Conservation (phyloP, 192 early-diverging fungal species). For the Cladochytrium replicatum region DNA sequence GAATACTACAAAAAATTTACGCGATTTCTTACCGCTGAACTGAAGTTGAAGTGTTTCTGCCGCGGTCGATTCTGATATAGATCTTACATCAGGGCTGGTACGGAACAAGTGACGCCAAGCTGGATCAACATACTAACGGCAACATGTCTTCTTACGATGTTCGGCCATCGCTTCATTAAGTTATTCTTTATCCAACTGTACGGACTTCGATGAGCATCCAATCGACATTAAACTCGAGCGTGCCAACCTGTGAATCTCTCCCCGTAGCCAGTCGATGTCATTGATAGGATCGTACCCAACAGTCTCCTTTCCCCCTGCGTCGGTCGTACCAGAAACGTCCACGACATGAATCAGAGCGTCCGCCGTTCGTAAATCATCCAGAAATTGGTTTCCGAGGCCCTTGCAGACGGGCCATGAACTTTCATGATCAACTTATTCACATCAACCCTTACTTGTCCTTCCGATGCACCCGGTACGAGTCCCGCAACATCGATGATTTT, state of each 20-base stretch:
- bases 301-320: slow-evolving; percentile 64
- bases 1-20: too few species aligned
- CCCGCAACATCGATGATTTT: slow-evolving; percentile 74
- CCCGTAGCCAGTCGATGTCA: slow-evolving; percentile 72
- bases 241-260: slow-evolving; percentile 54
- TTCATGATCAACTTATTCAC: slow-evolving; percentile 2
- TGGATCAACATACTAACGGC: slow-evolving; percentile 36
- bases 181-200: slow-evolving; percentile 58
- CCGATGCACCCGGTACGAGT: slow-evolving; percentile 70
- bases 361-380: slow-evolving; percentile 70
- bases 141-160: slow-evolving; percentile 55
- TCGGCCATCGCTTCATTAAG: slow-evolving; percentile 55
- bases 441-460: slow-evolving; percentile 35
- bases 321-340: slow-evolving; percentile 74
- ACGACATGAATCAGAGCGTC: slow-evolving; percentile 77
- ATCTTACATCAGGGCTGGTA: slow-evolving; percentile 51
- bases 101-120: slow-evolving; percentile 38
- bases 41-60: slow-evolving; percentile 52
- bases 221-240: background rate
- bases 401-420: slow-evolving; percentile 3
- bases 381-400: slow-evolving; percentile 69
- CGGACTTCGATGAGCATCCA: background rate
- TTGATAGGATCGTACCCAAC: slow-evolving; percentile 72
- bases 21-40: too few species aligned
- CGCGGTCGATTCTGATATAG: too few species aligned